A percentile compares a stretch with the other conserved stretches of the same genome.
These are phyloP conservation scores for Calonectria honghensis DNA, from an alignment of 2,329 filamentous ascomycete genomes.

Conservation along the genomic window DNA sequence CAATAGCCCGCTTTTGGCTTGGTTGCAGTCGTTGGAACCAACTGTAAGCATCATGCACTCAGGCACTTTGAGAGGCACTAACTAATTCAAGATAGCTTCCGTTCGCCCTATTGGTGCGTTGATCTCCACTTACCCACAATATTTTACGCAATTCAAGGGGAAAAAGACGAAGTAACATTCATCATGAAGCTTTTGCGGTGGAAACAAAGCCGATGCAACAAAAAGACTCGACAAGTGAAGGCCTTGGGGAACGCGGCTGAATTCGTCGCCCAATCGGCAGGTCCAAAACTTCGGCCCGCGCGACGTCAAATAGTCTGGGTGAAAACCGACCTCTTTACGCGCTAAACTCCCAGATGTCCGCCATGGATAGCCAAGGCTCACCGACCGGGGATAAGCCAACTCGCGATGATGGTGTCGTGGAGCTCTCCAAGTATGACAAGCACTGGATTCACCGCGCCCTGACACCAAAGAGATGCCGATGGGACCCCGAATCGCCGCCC, in stretches of 20 bases:
- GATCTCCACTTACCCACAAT: neutral
- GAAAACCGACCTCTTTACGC: no score
- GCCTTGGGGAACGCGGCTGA: neutral
- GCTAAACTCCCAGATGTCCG: neutral
- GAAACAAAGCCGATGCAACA: neutral
- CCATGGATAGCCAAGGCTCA: neutral
- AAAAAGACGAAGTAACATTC: neutral
- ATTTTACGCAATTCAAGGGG: neutral
- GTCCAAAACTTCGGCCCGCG: neutral
- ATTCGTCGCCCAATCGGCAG: neutral
- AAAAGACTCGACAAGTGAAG: neutral
- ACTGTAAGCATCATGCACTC: neutral
- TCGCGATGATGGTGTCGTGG: neutral
- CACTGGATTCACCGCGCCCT: conserved; percentile 47
- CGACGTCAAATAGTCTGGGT: neutral
- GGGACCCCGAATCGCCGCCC: conserved; percentile 79
- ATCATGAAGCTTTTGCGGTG: neutral
- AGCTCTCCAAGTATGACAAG: conserved; percentile 47
- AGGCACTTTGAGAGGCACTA: neutral
- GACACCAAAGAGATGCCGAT: conserved; percentile 81
- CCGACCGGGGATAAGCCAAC: neutral
- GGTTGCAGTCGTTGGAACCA: neutral
- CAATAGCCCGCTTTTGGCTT: neutral
- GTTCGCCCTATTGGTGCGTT: neutral
- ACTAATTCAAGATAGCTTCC: neutral